Percentiles rank a stretch among this genome's conserved stretches.
Evolutionary conservation across 805 yeast species (phyloP).

Genomic region (Tetrapisispora arboricola): DNA sequence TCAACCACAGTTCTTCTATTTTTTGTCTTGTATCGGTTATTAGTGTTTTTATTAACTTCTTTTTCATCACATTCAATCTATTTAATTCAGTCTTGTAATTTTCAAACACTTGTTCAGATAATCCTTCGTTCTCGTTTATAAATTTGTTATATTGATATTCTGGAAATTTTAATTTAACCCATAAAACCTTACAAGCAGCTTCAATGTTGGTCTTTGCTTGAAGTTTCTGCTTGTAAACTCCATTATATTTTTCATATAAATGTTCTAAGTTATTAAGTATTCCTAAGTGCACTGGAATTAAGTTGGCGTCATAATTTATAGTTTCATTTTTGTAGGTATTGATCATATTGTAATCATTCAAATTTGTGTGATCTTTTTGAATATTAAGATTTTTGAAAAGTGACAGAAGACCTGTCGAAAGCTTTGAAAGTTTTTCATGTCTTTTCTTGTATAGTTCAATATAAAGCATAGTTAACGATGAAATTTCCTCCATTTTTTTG

Average conservation of each 20-base stretch:
- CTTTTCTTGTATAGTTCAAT: background rate
- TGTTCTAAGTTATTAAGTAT: conserved; percentile 10
- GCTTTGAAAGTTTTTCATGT: background rate
- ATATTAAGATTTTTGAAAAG: background rate
- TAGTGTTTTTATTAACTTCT: conserved; percentile 55
- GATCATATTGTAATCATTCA: background rate
- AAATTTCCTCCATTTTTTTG: background rate
- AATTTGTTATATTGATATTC: conserved; percentile 34
- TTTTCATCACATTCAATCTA: conserved; percentile 49
- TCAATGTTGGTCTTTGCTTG: conserved; percentile 28
- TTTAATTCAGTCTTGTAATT: conserved; percentile 46
- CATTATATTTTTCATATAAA: conserved; percentile 7
- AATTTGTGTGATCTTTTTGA: conserved; percentile 10
- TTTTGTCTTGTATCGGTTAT: conserved; percentile 50
- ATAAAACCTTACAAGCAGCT: conserved; percentile 38
- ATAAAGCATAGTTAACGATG: background rate
- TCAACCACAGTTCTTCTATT: conserved; percentile 53
- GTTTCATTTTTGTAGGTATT: background rate
- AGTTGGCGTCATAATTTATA: background rate
- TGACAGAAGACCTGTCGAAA: background rate
- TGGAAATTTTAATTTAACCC: conserved; percentile 49
- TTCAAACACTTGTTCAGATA: conserved; percentile 39
- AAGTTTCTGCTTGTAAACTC: conserved; percentile 29
- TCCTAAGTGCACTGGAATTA: conserved; percentile 4
- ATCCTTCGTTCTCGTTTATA: conserved; percentile 31